These are phyloP conservation scores for Suillus paluster DNA, from an alignment of 768 basidiomycete genomes.

Conservation along the genomic window DNA sequence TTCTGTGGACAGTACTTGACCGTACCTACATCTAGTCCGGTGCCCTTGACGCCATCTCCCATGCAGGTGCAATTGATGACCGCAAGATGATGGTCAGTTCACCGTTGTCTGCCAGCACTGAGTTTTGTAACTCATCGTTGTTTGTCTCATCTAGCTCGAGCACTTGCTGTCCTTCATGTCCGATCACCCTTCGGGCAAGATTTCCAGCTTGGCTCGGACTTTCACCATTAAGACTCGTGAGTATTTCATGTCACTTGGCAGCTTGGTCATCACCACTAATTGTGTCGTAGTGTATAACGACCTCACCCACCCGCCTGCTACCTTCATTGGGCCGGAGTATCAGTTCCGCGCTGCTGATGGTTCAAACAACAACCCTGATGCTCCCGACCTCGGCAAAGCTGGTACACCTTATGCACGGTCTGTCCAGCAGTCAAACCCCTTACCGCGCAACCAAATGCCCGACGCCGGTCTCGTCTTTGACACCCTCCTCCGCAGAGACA, in stretches of 20 bases:
- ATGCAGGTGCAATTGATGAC: constrained; percentile 72
- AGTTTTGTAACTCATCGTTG: background rate
- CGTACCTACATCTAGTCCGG: constrained; percentile 50
- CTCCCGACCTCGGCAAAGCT: constrained; percentile 78
- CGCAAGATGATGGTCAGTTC: constrained; percentile 72
- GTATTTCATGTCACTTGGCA: constrained; percentile 26
- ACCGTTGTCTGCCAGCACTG: background rate
- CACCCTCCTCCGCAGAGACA: constrained; percentile 72
- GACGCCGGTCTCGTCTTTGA: constrained; percentile 85
- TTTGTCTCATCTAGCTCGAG: constrained; percentile 58
- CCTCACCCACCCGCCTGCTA: constrained; percentile 77
- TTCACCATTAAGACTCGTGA: constrained; percentile 56
- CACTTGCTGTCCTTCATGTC: constrained; percentile 68
- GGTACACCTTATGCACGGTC: constrained; percentile 82
- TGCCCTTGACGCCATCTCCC: constrained; percentile 60
- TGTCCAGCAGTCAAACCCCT: constrained; percentile 69
- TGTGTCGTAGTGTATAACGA: constrained; percentile 72
- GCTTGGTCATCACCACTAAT: constrained; percentile 3
- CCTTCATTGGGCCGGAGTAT: constrained; percentile 63
- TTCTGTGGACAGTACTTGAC: background rate
- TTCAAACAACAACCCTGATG: constrained; percentile 69
- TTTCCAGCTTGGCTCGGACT: constrained; percentile 44
- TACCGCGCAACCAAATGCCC: constrained; percentile 71
- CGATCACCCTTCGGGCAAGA: constrained; percentile 51
- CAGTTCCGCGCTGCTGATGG: constrained; percentile 81